Conservation (phyloP, 2,329 filamentous ascomycete genomes). For the Xylaria digitata region DNA sequence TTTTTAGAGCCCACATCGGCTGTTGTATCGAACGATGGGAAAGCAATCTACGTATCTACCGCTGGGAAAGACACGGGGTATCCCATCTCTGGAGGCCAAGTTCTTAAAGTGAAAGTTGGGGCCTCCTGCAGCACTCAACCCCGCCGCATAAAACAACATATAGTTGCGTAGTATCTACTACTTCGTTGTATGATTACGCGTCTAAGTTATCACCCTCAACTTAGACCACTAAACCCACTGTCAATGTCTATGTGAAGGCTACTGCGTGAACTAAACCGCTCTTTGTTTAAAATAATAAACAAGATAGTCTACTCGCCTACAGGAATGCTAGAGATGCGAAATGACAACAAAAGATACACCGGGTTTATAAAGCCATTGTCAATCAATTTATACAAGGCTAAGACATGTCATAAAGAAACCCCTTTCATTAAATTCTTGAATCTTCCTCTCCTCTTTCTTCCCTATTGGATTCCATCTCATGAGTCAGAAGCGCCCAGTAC, state of each 20-base stretch:
- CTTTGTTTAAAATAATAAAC: neutral
- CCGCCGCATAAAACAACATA: neutral
- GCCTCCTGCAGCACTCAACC: neutral
- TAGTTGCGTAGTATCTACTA: neutral
- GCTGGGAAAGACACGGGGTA: conserved; percentile 33
- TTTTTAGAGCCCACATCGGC: conserved; percentile 40
- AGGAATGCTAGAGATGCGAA: neutral
- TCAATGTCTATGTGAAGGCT: neutral
- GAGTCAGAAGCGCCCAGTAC: neutral
- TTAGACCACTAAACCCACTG: neutral
- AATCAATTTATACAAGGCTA: neutral
- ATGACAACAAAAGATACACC: neutral
- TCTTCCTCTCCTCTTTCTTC: neutral
- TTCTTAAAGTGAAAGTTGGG: conserved; percentile 28
- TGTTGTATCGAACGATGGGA: conserved; percentile 33
- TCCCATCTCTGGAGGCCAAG: conserved; percentile 33
- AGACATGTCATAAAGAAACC: neutral
- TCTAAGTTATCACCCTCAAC: neutral
- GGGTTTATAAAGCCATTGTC: no score
- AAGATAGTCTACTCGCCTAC: neutral
- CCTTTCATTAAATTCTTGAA: neutral
- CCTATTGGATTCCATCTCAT: neutral
- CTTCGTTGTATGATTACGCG: neutral
- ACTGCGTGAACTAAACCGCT: neutral
- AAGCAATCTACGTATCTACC: conserved; percentile 39